These are phyloP conservation scores for Barnettozyma hawaiiensis DNA, from an alignment of 1,139 yeast species.

Conservation along the genomic window DNA sequence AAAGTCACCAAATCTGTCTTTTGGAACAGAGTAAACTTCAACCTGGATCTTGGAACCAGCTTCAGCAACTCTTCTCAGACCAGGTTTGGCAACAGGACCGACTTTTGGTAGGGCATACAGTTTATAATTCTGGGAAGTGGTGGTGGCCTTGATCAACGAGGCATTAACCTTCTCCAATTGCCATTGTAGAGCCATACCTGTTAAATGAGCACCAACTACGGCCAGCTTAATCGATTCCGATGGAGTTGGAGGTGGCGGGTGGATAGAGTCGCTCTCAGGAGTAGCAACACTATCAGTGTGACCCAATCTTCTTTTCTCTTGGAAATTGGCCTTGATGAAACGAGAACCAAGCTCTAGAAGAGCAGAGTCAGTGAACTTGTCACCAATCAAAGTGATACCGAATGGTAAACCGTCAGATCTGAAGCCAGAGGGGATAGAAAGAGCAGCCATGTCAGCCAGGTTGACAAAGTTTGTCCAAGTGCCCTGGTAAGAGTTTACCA, in stretches of 20 bases:
- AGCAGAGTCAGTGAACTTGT: conserved; percentile 83
- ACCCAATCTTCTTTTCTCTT: conserved; percentile 44
- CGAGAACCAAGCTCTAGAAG: conserved; percentile 75
- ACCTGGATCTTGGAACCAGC: conserved; percentile 60
- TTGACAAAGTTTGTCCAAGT: conserved; percentile 96
- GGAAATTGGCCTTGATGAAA: conserved; percentile 48
- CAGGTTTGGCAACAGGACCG: conserved; percentile 80
- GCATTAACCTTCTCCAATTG: conserved; percentile 86
- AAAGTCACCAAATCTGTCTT: conserved; percentile 71
- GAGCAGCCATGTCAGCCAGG: conserved; percentile 86
- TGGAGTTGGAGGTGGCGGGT: conserved; percentile 35
- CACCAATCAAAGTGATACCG: conserved; percentile 81
- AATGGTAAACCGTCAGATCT: conserved; percentile 79
- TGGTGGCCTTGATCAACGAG: conserved; percentile 56
- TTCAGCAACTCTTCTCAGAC: conserved; percentile 54
- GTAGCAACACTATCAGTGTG: conserved; percentile 23
- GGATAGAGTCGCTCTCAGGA: conserved; percentile 35
- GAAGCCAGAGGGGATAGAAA: conserved; percentile 89
- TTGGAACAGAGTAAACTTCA: conserved; percentile 81
- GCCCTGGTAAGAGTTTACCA: conserved; percentile 84
- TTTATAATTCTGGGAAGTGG: conserved; percentile 67
- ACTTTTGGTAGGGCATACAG: conserved; percentile 76
- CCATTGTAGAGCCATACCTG: conserved; percentile 90
- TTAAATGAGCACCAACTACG: conserved; percentile 93
- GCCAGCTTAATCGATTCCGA: conserved; percentile 57